Conservation (phyloP, 495 filamentous ascomycete genomes). For the Penicillium goetzii region DNA sequence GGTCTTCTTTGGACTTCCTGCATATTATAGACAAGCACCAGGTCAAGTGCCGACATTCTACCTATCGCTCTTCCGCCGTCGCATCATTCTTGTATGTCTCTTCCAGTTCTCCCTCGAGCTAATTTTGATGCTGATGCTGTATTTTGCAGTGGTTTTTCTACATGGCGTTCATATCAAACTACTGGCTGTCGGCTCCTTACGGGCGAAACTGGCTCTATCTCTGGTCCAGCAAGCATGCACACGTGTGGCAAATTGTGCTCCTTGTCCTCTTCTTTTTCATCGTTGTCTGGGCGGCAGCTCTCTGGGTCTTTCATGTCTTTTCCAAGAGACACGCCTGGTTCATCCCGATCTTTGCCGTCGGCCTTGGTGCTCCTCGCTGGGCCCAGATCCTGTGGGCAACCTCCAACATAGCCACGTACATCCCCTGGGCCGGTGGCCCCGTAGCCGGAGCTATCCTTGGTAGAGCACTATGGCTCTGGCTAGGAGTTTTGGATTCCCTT, state of each 20-base stretch:
- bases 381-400: slow-evolving; percentile 67
- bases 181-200: slow-evolving; percentile 53
- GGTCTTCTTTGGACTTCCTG: slow-evolving; percentile 61
- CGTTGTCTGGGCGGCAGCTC: slow-evolving; percentile 55
- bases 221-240: slow-evolving; percentile 8
- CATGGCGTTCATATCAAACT: slow-evolving; percentile 48
- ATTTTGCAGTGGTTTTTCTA: slow-evolving; percentile 31
- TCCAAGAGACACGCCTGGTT: slow-evolving; percentile 64
- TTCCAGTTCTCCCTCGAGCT: slow-evolving; percentile 7
- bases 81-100: slow-evolving; percentile 52
- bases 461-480: slow-evolving; percentile 65
- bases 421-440: slow-evolving; percentile 59
- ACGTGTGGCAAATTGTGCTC: slow-evolving; percentile 53
- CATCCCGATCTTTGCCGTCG: slow-evolving; percentile 67
- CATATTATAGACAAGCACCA: slow-evolving; percentile 58
- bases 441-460: slow-evolving; percentile 56
- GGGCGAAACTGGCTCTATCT: slow-evolving; percentile 47
- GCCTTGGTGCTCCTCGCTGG: slow-evolving; percentile 66
- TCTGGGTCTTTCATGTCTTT: slow-evolving; percentile 52
- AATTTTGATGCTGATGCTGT: slow-evolving; percentile 11
- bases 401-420: slow-evolving; percentile 58
- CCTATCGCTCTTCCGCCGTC: slow-evolving; percentile 55
- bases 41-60: slow-evolving; percentile 38
- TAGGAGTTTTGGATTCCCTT: slow-evolving; percentile 64
- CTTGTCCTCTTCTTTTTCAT: slow-evolving; percentile 64